phyloP scores from a whole-genome alignment of 164 flowering plant species.

The Vitis rotundifolia region DNA sequence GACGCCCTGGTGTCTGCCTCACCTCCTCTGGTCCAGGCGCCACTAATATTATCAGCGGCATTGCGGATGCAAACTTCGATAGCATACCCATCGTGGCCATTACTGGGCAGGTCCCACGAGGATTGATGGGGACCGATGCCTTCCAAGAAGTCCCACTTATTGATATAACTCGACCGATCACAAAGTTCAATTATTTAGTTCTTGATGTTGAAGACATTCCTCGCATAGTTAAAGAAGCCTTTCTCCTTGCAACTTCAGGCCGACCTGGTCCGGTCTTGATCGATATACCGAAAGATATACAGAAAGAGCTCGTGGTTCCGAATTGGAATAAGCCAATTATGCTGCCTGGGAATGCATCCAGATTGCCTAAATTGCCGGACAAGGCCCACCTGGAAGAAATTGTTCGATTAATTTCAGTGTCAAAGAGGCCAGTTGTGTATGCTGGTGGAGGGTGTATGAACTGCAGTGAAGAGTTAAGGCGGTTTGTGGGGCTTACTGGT shows the following conservation, averaged over 20 bases:
- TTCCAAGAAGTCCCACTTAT: constrained; percentile 76
- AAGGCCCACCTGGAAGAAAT: constrained; percentile 47
- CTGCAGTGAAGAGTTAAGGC: constrained; percentile 51
- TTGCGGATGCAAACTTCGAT: constrained; percentile 70
- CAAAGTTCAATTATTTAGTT: constrained; percentile 70
- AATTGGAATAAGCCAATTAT: constrained; percentile 48
- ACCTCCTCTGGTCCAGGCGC: constrained; percentile 86
- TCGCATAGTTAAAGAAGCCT: constrained; percentile 54
- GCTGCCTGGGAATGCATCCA: constrained; percentile 47
- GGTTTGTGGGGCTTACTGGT: constrained; percentile 64
- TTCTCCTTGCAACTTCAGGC: constrained; percentile 53
- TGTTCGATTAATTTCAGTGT: constrained; percentile 48
- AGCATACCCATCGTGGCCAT: constrained; percentile 68
- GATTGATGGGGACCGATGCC: constrained; percentile 77
- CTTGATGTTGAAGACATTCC: constrained; percentile 68
- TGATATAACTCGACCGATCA: constrained; percentile 69
- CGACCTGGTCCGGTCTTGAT: constrained; percentile 74
- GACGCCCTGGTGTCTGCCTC: constrained; percentile 63
- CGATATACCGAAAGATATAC: constrained; percentile 68
- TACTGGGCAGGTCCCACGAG: constrained; percentile 69
- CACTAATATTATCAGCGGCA: constrained; percentile 70
- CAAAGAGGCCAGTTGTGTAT: constrained; percentile 63
- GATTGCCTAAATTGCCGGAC: constrained; percentile 45
- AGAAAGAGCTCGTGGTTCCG: constrained; percentile 60
- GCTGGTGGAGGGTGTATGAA: constrained; percentile 78